Evolutionary conservation across 768 basidiomycete genomes (phyloP).

Genomic region (Cystobasidium tubakii): DNA sequence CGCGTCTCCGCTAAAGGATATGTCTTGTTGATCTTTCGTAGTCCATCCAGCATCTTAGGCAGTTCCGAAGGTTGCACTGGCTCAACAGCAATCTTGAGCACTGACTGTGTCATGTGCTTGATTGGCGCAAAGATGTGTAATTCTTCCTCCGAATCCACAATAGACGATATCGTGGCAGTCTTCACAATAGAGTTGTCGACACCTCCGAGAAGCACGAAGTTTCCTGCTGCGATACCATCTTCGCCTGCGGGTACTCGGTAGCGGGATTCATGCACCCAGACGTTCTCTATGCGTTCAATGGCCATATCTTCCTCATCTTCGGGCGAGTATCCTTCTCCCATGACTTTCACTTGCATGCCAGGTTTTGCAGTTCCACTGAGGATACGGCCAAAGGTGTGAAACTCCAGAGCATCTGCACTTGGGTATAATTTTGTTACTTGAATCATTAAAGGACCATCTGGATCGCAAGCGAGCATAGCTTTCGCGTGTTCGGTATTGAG

Average conservation of each 20-base stretch:
- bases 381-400: conserved; percentile 90
- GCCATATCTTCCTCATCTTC: conserved; percentile 99
- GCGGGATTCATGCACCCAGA: conserved; percentile 89
- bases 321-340: conserved; percentile 96
- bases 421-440: conserved; percentile 93
- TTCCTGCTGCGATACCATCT: conserved; percentile 82
- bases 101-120: conserved; percentile 93
- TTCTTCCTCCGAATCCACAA: conserved; percentile 65
- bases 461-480: conserved; percentile 74
- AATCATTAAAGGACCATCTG: conserved; percentile 82
- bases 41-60: conserved; percentile 95
- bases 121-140: conserved; percentile 92
- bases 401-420: conserved; percentile 91
- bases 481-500: conserved; percentile 70
- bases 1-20: conserved; percentile 91
- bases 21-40: conserved; percentile 95
- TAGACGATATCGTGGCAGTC: conserved; percentile 74
- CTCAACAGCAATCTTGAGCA: conserved; percentile 95
- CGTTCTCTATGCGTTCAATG: conserved; percentile 69
- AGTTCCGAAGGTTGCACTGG: conserved; percentile 95
- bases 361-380: conserved; percentile 82
- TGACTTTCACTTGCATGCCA: conserved; percentile 82
- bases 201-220: conserved; percentile 84
- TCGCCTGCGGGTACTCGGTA: conserved; percentile 82
- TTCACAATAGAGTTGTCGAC: conserved; percentile 92